Percentiles rank a stretch among this genome's conserved stretches.
These are phyloP conservation scores for Iris macrosiphon DNA, from an alignment of 106 monocot species.

Conservation along the genomic window DNA sequence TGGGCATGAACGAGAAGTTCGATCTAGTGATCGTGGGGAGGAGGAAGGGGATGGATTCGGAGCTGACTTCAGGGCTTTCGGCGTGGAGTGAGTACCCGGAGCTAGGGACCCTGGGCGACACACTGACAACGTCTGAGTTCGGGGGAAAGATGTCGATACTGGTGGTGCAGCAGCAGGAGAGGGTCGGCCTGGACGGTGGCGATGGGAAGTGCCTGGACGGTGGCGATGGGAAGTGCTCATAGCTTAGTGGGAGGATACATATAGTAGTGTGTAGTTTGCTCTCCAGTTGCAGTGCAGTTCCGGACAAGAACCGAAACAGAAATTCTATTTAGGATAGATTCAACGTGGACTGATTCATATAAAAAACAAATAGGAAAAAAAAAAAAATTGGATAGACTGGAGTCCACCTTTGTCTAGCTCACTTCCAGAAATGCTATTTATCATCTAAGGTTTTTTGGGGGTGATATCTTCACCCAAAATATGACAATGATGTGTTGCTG, in stretches of 20 bases:
- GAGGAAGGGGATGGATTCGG: conserved; percentile 13
- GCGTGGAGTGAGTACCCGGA: conserved; percentile 50
- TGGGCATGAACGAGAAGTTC: conserved; percentile 22
- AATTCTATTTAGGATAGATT: no score
- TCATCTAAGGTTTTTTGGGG: no score
- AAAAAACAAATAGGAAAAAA: no score
- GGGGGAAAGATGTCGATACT: conserved; percentile 26
- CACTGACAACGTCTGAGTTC: conserved; percentile 22
- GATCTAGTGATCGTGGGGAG: conserved; percentile 57
- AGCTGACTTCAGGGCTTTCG: conserved; percentile 29
- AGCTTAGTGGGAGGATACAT: background rate
- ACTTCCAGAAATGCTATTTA: no score
- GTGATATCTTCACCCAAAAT: no score
- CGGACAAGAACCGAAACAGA: no score
- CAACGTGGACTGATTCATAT: no score
- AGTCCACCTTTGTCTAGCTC: no score
- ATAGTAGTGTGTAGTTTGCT: no score
- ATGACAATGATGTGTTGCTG: no score
- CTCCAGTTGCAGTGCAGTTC: no score
- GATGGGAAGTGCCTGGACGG: background rate
- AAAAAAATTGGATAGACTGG: no score
- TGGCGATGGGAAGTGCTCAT: background rate
- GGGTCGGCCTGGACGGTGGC: background rate
- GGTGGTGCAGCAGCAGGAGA: conserved; percentile 54
- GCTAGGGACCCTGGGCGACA: conserved; percentile 41